Base-by-base conservation (phyloP, 306 rosid species). In the Crotalaria pallida region DNA sequence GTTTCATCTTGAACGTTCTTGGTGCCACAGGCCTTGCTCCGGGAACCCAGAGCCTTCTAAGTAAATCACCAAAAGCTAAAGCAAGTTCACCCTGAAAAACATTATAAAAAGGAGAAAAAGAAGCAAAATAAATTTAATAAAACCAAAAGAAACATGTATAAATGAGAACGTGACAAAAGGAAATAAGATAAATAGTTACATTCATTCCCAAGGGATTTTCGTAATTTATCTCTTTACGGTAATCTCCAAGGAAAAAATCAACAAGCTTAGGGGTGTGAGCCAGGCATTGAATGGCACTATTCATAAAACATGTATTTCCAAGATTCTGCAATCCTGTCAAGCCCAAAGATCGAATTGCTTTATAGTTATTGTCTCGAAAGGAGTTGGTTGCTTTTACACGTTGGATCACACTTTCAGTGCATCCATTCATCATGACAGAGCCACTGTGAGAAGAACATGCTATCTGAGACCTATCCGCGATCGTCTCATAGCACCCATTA, bases 291-390 rank as follows among this genome's bases (percentile, higher is more conserved):
- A 92, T 73, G 75, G 96, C 86, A 80, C 92, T 92, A 67, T 89
- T 92, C 98, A 92, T 89, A 75, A 87, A 92, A 81, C 98, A 92
- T 36, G 98, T 89, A 83, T 92, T 92, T 66, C 98, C 98, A 78
- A 92, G 96, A 87, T 92, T 92, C 31, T 87, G 84, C 67, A 92
- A 71, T 78, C 98, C 98, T 51, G 85, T 81, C 85, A 92, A 84
- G 66, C 98, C 95, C 82, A 87, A 75, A 33, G 86, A 68, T 59
- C 77, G 79, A 72, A 71, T 82, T 69, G 79, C 81, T 71, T 77
- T 74, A 67, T 70, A 86, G 82, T 83, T 74, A 75, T 66, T 78
- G 79, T 68, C 64, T 67, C 3, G 80, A 73, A 69, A 66, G 69
- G 80, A 70, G 67, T 77, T 74, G 48, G 71, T 19, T 48, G 24